These are phyloP conservation scores for Prunus armeniaca DNA, from an alignment of 306 rosid species.

Conservation along the genomic window DNA sequence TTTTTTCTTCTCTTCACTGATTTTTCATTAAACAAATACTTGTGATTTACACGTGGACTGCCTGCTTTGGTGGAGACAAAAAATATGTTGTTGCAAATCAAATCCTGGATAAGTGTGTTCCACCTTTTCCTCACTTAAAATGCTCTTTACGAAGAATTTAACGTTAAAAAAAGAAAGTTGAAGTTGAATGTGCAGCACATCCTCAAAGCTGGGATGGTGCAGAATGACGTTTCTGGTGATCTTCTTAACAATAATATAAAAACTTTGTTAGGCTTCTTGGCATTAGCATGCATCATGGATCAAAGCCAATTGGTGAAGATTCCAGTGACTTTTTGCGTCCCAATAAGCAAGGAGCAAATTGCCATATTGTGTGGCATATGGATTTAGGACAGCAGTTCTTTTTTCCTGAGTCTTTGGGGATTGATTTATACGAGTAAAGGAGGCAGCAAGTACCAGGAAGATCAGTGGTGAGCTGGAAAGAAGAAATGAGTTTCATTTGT, in stretches of 20 bases:
- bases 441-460: neutral
- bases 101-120: neutral
- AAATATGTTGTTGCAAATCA: neutral
- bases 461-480: neutral
- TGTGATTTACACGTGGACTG: neutral
- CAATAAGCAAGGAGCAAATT: neutral
- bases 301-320: neutral
- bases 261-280: neutral
- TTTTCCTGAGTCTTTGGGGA: neutral
- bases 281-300: neutral
- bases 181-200: neutral
- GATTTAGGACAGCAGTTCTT: neutral
- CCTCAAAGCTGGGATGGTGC: conserved; percentile 8
- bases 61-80: neutral
- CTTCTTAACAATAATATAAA: neutral
- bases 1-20: neutral
- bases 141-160: neutral
- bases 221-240: neutral
- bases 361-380: neutral
- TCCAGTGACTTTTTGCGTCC: conserved; percentile 4
- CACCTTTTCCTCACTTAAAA: neutral
- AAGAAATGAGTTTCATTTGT: neutral
- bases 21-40: neutral
- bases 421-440: neutral
- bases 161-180: neutral